phyloP scores from a whole-genome alignment of 1,284 basidiomycete genomes.

The Baeospora myosura region DNA sequence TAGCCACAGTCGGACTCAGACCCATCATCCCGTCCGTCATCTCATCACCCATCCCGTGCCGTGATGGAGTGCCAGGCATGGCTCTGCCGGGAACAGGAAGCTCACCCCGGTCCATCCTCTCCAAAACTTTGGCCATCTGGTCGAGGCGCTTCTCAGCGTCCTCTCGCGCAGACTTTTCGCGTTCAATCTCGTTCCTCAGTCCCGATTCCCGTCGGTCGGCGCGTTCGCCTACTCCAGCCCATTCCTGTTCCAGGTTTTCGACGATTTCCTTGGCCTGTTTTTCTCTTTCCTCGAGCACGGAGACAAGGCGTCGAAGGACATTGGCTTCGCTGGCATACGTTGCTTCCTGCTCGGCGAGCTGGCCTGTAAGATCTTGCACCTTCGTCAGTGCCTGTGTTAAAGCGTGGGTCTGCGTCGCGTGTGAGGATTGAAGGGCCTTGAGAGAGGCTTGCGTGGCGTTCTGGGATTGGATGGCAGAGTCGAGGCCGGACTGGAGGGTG shows the following conservation, averaged over 20 bases:
- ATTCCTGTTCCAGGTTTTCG: conserved; percentile 71
- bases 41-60: conserved; percentile 35
- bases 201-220: conserved; percentile 59
- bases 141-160: conserved; percentile 54
- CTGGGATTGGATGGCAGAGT: conserved; percentile 58
- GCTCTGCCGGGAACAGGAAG: conserved; percentile 47
- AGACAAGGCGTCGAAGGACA: conserved; percentile 62
- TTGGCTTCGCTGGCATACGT: conserved; percentile 70
- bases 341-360: conserved; percentile 73
- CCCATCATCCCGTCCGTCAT: conserved; percentile 49
- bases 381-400: conserved; percentile 65
- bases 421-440: conserved; percentile 61
- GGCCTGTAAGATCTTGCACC: conserved; percentile 63
- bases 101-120: conserved; percentile 65
- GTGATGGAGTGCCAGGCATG: conserved; percentile 42
- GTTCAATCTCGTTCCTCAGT: conserved; percentile 60
- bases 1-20: conserved; percentile 78
- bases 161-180: conserved; percentile 52
- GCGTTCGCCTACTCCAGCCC: conserved; percentile 63
- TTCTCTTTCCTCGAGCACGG: conserved; percentile 80
- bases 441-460: conserved; percentile 56
- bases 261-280: conserved; percentile 72
- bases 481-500: conserved; percentile 67
- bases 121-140: conserved; percentile 65
- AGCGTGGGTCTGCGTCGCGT: conserved; percentile 59